A percentile compares a stretch with the other conserved stretches of the same genome.
phyloP scores from a whole-genome alignment of 768 basidiomycete species.

The Mycena leptocephala region DNA sequence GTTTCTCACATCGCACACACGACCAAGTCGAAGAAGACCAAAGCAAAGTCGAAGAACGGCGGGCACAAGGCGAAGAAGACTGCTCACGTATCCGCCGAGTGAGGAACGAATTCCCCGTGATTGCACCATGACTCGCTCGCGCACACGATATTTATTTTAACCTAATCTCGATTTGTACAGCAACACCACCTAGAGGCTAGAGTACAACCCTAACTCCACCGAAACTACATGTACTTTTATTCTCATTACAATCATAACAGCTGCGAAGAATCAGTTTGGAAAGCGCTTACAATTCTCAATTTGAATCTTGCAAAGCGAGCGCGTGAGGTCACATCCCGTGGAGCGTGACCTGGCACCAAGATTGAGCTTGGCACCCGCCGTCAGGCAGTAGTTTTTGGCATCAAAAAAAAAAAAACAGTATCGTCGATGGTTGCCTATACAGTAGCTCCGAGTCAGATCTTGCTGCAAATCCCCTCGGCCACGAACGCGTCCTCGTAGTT shows the following conservation, averaged over 20 bases:
- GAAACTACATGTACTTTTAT: background rate
- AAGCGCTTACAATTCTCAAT: no score
- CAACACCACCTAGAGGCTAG: background rate
- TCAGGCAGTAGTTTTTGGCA: no score
- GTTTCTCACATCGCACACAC: background rate
- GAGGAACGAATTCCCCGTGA: background rate
- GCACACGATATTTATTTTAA: background rate
- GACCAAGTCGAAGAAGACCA: slow-evolving; percentile 1
- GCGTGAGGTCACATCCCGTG: no score
- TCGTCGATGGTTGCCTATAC: no score
- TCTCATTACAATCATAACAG: background rate
- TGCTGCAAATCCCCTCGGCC: no score
- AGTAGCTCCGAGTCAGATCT: no score
- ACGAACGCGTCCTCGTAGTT: no score
- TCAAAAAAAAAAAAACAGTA: no score
- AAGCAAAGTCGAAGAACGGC: background rate
- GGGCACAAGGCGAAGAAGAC: background rate
- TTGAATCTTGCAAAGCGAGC: no score
- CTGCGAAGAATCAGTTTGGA: no score
- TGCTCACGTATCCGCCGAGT: background rate
- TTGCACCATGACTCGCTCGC: background rate
- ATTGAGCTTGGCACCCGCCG: no score
- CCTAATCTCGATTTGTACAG: slow-evolving; percentile 1
- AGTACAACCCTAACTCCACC: background rate
- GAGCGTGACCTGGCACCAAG: no score